Base-by-base conservation (phyloP, 1,284 basidiomycete species). In the Cryptococcus sp. region DNA sequence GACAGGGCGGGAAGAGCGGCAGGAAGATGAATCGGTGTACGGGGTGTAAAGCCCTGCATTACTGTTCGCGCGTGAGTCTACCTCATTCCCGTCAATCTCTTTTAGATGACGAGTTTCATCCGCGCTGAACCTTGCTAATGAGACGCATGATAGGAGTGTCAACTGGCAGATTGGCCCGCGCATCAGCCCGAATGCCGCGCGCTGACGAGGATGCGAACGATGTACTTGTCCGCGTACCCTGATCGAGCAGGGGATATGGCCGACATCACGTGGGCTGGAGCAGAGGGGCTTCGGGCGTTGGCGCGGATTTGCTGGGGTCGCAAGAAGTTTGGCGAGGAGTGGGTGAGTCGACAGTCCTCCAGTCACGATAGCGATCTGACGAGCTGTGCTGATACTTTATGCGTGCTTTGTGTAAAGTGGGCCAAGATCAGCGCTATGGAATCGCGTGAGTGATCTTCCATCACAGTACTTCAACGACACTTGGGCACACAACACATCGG, bases 181-280 rank as follows among this genome's bases (percentile, higher is more conserved):
- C 92, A 95, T 74, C 89, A 88, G 75, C 73, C 76, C 6, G 92
- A 95, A 81, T 95, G 92, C 69, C 64, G 64, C 5, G 87, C 90
- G 0, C 78, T 93, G 15, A 82, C 81, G 58, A 77, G 79, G 38
- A 47, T 67, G 25, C 61, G 64, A 40, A 53, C 47, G 17, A 59
- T 68, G 67, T 68, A 23, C 56, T 63, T 42, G 51, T 53, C 20
- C 55, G 62, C 25, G 39, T 62, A 39, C 53, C 60, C 56, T n/a
- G 19, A 57, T 52, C 38, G 63, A 52, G 17, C 49, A 62, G n/a
- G 53, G 54, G 41, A 71, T 81, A 5, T 74, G 68, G 67, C 70
- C 88, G 35, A 90, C 89, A 4, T 85, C 82, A 40, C 90, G 90
- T 60, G 55, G 54, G 47, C 53, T 25, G 58, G 61, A 8, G 41